Percentiles rank a stretch among this genome's conserved stretches.
Conservation (phyloP, 495 filamentous ascomycete species). For the Penicillium pancosmium region DNA sequence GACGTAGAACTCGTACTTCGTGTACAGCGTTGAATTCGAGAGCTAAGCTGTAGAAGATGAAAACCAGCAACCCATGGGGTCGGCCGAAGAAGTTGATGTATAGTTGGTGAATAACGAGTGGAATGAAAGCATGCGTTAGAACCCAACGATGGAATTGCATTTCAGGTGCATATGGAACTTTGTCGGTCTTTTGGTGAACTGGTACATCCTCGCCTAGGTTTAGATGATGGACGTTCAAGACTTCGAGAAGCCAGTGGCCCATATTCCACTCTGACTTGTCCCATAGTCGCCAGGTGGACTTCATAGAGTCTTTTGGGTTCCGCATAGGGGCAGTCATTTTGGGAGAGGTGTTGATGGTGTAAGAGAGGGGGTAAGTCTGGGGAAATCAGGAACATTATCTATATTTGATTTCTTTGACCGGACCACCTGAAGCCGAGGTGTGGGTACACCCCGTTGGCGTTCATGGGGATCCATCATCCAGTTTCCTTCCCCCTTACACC, state of each 20-base stretch:
- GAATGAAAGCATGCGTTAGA: slow-evolving; percentile 23
- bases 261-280: slow-evolving; percentile 26
- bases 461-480: not conserved
- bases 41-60: slow-evolving; percentile 27
- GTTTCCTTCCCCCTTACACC: not conserved
- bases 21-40: slow-evolving; percentile 26
- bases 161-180: slow-evolving; percentile 29
- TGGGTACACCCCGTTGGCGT: not conserved
- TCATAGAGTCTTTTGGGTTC: slow-evolving; percentile 39
- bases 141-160: slow-evolving; percentile 27
- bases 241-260: slow-evolving; percentile 27
- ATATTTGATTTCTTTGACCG: not conserved
- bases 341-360: not conserved
- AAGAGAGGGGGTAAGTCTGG: not conserved
- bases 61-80: slow-evolving; percentile 14
- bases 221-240: slow-evolving; percentile 25
- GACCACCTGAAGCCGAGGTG: slow-evolving; percentile 6
- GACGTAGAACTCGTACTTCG: slow-evolving; percentile 25
- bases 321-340: slow-evolving; percentile 12
- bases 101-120: slow-evolving; percentile 29
- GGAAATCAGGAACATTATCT: slow-evolving; percentile 1
- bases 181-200: slow-evolving; percentile 30
- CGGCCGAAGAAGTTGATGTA: slow-evolving; percentile 22
- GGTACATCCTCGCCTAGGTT: slow-evolving; percentile 27
- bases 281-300: slow-evolving; percentile 36